Evolutionary conservation across 1,284 basidiomycete genomes (phyloP), one percentile per base, ranked within the genome.

Genomic region (Abortiporus biennis): DNA sequence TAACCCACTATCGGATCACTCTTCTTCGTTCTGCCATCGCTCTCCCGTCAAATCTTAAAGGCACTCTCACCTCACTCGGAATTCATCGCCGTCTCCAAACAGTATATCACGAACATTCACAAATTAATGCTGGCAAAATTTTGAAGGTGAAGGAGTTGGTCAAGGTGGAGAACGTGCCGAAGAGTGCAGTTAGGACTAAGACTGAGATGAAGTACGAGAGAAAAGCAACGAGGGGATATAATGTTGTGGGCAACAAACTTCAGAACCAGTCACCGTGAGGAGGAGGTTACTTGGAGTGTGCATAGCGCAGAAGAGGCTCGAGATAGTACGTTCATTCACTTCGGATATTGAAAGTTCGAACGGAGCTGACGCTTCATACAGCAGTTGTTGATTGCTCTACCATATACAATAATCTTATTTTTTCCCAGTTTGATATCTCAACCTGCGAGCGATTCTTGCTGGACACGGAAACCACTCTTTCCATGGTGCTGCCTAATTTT

Each of bases 1-100:
- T 67, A 29, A 87, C 86, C 1, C 84, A 92, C 64, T 92, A 75
- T 69, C 85, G 86, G 70, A 83, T 93, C 51, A 92, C 90, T 17
- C 76, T 90, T 13, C 74, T 76, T 11, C 85, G 90, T 43, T 92
- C 89, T 3, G 85, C 80, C 41, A 92, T 92, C 52, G 81, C 85
- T 2, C 75, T 92, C 23, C 82, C 85, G 1, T 68, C 76, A 44
- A 74, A 74, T 53, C 78, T 80, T 48, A 76, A 87, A 58, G 81
- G 74, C 38, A 90, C 88, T 0, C 72, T 92, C 16, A 71, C 75
- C 16, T 75, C 86, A 0, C 76, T 93, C 1, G 90, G 90, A 0
- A 70, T 93, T 40, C 84, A 85, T 59, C 68, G 83, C 47, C 76
- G 91, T 22, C 73, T 85, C 64, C 86, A 90, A 55, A 90, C 84